Conservation (phyloP, 352 stramenopile genomes). For the Plasmopara muralis region DNA sequence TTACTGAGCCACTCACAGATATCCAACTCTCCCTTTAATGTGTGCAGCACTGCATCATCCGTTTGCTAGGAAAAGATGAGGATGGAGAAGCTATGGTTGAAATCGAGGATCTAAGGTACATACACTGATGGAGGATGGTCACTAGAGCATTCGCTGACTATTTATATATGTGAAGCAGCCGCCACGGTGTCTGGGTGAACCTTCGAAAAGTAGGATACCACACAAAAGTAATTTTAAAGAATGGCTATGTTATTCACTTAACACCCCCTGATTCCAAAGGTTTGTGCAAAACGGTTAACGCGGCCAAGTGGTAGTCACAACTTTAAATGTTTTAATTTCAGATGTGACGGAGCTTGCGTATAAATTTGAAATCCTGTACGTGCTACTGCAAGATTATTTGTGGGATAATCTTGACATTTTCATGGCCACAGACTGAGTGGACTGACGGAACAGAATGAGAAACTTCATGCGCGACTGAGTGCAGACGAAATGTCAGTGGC, state of each 20-base stretch:
- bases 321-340: neutral
- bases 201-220: constrained; percentile 26
- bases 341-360: constrained; percentile 30
- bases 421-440: constrained; percentile 19
- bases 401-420: neutral
- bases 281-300: constrained; percentile 1
- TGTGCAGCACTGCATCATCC: constrained; percentile 30
- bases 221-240: constrained; percentile 19
- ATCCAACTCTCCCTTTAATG: neutral
- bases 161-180: constrained; percentile 21
- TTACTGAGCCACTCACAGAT: neutral
- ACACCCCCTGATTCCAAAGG: constrained; percentile 26
- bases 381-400: constrained; percentile 1
- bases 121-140: neutral
- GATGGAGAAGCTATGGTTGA: constrained; percentile 26
- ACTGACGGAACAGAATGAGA: constrained; percentile 16
- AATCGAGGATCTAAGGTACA: constrained; percentile 51
- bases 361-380: constrained; percentile 58
- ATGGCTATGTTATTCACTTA: constrained; percentile 47
- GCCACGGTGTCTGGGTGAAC: constrained; percentile 52
- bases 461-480: constrained; percentile 16
- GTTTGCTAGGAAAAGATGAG: constrained; percentile 21
- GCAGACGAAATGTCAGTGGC: constrained; percentile 20
- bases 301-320: no score
- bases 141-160: neutral